Evolutionary conservation across 208 protist genomes (phyloP), one percentile per base, ranked within the genome.

Genomic region (Trypanosoma avium): DNA sequence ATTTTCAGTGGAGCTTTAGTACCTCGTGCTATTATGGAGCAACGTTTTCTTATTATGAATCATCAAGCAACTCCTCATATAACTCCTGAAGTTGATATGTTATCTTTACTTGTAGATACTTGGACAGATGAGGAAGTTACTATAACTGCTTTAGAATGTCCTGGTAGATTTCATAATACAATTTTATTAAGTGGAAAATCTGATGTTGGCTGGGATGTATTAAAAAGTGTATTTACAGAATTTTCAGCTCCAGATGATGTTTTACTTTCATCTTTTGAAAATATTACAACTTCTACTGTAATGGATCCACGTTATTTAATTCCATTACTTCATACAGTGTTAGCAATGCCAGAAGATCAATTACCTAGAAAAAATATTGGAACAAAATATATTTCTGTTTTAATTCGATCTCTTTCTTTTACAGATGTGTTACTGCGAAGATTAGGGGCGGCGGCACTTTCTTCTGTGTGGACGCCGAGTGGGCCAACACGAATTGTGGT

Each of bases 221-320:
- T 92, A 17, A 70, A 75, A 32, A 74, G 70, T 48, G 74, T 95
- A 3, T 95, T 93, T 61, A 80, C 86, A 4, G 86, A 95, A 63
- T 64, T 93, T 47, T 47, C 67, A 13, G 48, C 54, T 8, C 55
- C 70, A 40, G 73, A 68, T 17, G 89, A 95, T 47, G 54, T 77
- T 0, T 22, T 32, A 22, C 70, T 94, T 40, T 50, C 66, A 9
- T 57, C 85, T 9, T 77, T 91, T 46, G 72, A 79, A n/a, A 26
- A 19, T 3, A 30, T 72, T 38, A 67, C 72, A 6, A 19, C 66
- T 40, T n/a, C 30, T 29, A 60, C 70, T 33, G 56, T 84, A 13
- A 68, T 88, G 26, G 90, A 96, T 61, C 79, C 80, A 19, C 90
- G 90, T 29, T 96, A 93, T 69, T 30, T 96, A 9, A 61, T 93